phyloP scores from a whole-genome alignment of 1,284 basidiomycete species.

The Leccinum fuscescens region DNA sequence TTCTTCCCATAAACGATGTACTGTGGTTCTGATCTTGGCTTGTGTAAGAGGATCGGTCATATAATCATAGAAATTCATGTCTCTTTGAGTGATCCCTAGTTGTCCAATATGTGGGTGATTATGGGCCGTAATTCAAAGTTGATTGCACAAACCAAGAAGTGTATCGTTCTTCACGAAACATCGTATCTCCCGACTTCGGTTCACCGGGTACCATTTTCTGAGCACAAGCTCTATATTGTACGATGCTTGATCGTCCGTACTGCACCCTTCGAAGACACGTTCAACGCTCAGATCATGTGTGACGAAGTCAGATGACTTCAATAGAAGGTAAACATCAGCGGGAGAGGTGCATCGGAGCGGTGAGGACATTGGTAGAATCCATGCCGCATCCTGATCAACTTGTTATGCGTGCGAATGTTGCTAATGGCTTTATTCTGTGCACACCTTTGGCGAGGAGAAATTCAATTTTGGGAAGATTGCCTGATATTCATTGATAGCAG shows the following conservation, averaged over 20 bases:
- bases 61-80: slow-evolving; percentile 88
- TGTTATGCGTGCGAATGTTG: not conserved
- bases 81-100: slow-evolving; percentile 85
- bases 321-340: slow-evolving; percentile 86
- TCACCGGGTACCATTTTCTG: slow-evolving; percentile 88
- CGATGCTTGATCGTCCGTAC: slow-evolving; percentile 19
- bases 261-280: slow-evolving; percentile 64
- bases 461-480: slow-evolving; percentile 95
- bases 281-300: slow-evolving; percentile 71
- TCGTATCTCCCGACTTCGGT: slow-evolving; percentile 79
- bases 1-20: slow-evolving; percentile 66
- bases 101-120: not conserved
- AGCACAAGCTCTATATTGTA: slow-evolving; percentile 86
- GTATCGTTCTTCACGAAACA: slow-evolving; percentile 78
- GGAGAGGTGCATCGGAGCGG: slow-evolving; percentile 86
- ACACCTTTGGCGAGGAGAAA: slow-evolving; percentile 85
- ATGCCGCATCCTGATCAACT: slow-evolving; percentile 76
- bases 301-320: slow-evolving; percentile 93
- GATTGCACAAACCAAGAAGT: slow-evolving; percentile 60
- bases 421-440: slow-evolving; percentile 17
- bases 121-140: not conserved
- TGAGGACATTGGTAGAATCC: slow-evolving; percentile 86
- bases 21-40: slow-evolving; percentile 50
- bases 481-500: slow-evolving; percentile 68
- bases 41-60: slow-evolving; percentile 64